Conservation (phyloP, 2,329 filamentous ascomycete genomes). For the Ophiostoma novo-ulmi region DNA sequence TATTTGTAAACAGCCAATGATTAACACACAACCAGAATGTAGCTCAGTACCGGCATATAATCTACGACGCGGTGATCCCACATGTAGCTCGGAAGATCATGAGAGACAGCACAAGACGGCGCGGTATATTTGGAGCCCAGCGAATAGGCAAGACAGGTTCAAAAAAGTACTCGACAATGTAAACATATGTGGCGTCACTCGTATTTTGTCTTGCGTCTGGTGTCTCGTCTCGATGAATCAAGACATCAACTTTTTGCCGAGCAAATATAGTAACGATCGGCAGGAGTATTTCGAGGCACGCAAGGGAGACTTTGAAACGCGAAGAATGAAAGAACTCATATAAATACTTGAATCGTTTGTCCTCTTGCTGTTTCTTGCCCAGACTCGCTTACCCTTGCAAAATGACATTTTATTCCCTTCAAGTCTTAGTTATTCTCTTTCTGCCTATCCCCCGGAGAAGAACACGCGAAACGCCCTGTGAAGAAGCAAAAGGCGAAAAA, state of each 20-base stretch:
- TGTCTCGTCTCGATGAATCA: neutral
- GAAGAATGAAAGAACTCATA: neutral
- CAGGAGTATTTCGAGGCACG: neutral
- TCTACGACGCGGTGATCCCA: neutral
- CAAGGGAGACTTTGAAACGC: neutral
- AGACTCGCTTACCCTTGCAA: neutral
- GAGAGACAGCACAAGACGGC: neutral
- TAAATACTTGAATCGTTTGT: neutral
- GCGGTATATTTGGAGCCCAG: neutral
- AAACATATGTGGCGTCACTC: neutral
- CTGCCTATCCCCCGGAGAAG: neutral
- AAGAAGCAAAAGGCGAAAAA: neutral
- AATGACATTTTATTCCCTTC: neutral
- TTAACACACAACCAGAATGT: too few species aligned
- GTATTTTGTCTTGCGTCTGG: neutral
- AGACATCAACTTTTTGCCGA: neutral
- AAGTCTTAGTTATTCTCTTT: neutral
- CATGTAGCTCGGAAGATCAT: neutral
- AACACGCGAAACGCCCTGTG: neutral
- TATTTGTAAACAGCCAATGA: too few species aligned
- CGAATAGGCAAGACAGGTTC: neutral
- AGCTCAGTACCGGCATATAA: neutral
- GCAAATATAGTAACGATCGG: neutral
- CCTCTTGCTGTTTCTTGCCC: constrained; percentile 1
- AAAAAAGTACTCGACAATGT: neutral